Percentiles rank a stretch among this genome's conserved stretches.
These are phyloP conservation scores for Lagenidium giganteum DNA, from an alignment of 352 stramenopile species.

Conservation along the genomic window DNA sequence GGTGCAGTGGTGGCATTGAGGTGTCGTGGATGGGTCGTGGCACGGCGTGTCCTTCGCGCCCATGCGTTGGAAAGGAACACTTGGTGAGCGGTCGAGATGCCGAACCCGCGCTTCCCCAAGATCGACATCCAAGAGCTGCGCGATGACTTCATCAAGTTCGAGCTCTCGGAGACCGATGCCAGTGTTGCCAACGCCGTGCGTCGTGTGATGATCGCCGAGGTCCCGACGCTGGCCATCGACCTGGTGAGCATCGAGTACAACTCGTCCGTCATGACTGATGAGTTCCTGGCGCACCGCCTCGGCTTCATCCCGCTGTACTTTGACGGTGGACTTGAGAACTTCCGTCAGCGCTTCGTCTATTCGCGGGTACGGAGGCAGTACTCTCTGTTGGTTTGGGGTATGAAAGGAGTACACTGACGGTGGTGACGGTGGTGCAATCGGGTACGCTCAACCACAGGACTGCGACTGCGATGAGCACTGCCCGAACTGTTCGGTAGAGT, in stretches of 20 bases:
- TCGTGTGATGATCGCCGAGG: slow-evolving; percentile 96
- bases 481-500: slow-evolving; percentile 95
- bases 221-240: slow-evolving; percentile 98
- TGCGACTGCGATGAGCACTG: slow-evolving; percentile 96
- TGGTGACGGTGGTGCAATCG: slow-evolving; percentile 21
- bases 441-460: slow-evolving; percentile 21
- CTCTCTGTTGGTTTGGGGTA: too few species aligned
- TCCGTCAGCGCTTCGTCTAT: slow-evolving; percentile 89
- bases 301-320: slow-evolving; percentile 96
- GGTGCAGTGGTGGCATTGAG: too few species aligned
- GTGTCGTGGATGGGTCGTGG: too few species aligned
- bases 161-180: slow-evolving; percentile 95
- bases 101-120: slow-evolving; percentile 90
- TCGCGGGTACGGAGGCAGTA: slow-evolving; percentile 32
- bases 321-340: slow-evolving; percentile 82
- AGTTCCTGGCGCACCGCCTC: slow-evolving; percentile 97
- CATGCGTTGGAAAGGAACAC: too few species aligned
- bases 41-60: too few species aligned
- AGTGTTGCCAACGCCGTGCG: slow-evolving; percentile 97
- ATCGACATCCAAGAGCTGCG: slow-evolving; percentile 93
- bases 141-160: slow-evolving; percentile 96
- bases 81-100: slow-evolving; percentile 37
- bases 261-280: slow-evolving; percentile 97
- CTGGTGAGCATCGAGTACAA: slow-evolving; percentile 98
- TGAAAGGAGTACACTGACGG: neutral